Conservation (phyloP, 495 filamentous ascomycete species). For the Neurospora intermedia region DNA sequence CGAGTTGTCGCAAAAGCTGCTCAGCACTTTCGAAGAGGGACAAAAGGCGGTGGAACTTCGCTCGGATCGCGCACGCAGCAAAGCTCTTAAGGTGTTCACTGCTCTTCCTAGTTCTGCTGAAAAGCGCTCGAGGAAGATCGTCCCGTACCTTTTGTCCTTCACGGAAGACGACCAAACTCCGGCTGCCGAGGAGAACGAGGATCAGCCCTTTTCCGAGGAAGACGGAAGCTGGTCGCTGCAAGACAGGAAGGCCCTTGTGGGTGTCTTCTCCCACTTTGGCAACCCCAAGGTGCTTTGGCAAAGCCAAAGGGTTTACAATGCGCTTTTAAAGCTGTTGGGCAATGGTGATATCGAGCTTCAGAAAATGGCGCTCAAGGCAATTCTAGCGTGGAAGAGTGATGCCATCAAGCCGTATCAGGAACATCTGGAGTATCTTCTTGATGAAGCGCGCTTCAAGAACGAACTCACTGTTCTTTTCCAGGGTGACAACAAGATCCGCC, state of each 20-base stretch:
- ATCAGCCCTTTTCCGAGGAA: constrained; percentile 42
- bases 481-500: constrained; percentile 64
- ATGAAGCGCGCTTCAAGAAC: constrained; percentile 85
- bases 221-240: constrained; percentile 40
- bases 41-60: constrained; percentile 32
- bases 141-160: constrained; percentile 81
- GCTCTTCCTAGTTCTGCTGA: constrained; percentile 68
- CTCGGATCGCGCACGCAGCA: constrained; percentile 46
- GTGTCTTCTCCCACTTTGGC: constrained; percentile 70
- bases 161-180: constrained; percentile 39
- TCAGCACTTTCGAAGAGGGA: constrained; percentile 36
- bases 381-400: constrained; percentile 79
- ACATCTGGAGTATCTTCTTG: constrained; percentile 75
- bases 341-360: constrained; percentile 89
- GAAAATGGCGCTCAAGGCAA: constrained; percentile 67
- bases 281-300: constrained; percentile 79
- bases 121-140: constrained; percentile 69
- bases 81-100: constrained; percentile 71
- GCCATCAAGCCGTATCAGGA: constrained; percentile 72
- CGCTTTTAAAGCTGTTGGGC: constrained; percentile 59
- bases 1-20: constrained; percentile 37
- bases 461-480: constrained; percentile 81
- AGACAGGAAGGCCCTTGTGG: constrained; percentile 72
- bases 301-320: constrained; percentile 62
- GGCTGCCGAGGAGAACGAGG: constrained; percentile 25